Conservation (phyloP, 225 moss, liverwort and hornwort genomes). For the Physcomitrellopsis africana region DNA sequence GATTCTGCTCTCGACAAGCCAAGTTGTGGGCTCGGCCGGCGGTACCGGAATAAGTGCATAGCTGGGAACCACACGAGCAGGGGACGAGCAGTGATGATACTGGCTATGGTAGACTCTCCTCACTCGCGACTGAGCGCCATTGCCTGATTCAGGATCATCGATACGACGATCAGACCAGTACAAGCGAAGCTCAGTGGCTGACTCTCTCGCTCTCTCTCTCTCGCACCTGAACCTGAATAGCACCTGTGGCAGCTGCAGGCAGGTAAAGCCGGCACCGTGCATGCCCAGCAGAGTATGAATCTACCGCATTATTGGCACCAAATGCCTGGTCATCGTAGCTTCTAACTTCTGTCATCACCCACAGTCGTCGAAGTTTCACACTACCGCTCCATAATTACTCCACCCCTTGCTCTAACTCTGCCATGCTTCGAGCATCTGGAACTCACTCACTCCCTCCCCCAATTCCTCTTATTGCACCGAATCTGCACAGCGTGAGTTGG, state of each 20-base stretch:
- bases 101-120: conserved; percentile 22
- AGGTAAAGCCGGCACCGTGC: background rate
- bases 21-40: background rate
- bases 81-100: background rate
- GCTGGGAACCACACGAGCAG: conserved; percentile 11
- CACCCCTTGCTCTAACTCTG: no score
- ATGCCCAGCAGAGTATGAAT: background rate
- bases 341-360: background rate
- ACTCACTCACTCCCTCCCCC: no score
- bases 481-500: no score
- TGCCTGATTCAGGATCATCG: background rate
- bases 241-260: background rate
- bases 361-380: no score
- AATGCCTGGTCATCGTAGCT: background rate
- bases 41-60: background rate
- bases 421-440: no score
- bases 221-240: background rate
- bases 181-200: background rate
- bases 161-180: background rate
- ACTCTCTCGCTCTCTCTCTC: no score
- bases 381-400: no score
- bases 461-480: no score
- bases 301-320: conserved; percentile 11
- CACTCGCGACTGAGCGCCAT: background rate
- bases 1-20: background rate